Conservation (phyloP, 2,329 filamentous ascomycete genomes). For the Aschersonia sp. region DNA sequence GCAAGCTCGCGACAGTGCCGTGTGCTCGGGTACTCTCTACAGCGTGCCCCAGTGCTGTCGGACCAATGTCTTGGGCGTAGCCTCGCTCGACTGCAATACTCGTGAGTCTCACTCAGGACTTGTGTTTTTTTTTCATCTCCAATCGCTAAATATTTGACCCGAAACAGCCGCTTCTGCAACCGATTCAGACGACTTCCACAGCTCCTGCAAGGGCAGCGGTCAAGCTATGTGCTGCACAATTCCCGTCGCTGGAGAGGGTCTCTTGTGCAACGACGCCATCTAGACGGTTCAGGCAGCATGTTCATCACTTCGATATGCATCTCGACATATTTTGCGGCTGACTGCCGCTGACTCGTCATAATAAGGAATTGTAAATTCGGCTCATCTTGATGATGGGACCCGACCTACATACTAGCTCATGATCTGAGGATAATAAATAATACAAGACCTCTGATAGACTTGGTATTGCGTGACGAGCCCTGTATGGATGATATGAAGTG, state of each 20-base stretch:
- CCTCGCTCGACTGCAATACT: conserved; percentile 2
- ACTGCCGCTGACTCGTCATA: neutral
- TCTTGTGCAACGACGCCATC: neutral
- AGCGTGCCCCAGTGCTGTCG: conserved; percentile 4
- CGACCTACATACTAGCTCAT: neutral
- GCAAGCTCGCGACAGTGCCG: neutral
- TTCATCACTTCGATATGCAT: neutral
- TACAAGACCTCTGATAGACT: too few relatives aligned
- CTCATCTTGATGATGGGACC: neutral
- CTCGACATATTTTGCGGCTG: neutral
- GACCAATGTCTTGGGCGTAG: conserved; percentile 1
- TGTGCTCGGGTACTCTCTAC: conserved; percentile 3
- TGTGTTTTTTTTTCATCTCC: neutral
- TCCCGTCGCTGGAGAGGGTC: conserved; percentile 1
- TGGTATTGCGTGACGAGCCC: too few relatives aligned
- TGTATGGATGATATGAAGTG: too few relatives aligned
- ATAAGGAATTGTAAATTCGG: neutral
- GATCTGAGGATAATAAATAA: neutral
- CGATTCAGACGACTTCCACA: conserved; percentile 1
- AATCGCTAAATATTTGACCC: too few relatives aligned
- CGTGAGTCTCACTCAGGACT: conserved; percentile 2
- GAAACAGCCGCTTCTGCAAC: neutral
- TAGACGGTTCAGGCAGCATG: neutral
- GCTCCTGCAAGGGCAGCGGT: neutral
- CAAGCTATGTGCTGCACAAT: conserved; percentile 3